A percentile compares a stretch with the other conserved stretches of the same genome.
Conservation (phyloP, 2,329 filamentous ascomycete species). For the Fusarium keratoplasticum region DNA sequence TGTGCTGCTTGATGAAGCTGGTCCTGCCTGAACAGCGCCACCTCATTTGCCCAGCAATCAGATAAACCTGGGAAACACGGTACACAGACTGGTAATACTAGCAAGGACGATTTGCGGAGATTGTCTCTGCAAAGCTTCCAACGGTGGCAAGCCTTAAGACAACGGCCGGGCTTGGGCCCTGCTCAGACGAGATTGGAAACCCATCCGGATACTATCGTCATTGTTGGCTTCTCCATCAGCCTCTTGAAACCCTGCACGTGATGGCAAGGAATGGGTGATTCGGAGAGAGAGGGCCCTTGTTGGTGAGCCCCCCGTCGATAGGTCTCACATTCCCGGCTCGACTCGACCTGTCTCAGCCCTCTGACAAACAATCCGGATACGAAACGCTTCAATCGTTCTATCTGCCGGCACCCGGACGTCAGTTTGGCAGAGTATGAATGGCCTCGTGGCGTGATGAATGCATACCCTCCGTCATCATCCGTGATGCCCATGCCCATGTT, state of each 20-base stretch:
- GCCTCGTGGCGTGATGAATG: slow-evolving; percentile 36
- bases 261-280: slow-evolving; percentile 8
- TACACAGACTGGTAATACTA: background rate
- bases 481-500: slow-evolving; percentile 36
- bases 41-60: slow-evolving; percentile 15
- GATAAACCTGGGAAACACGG: slow-evolving; percentile 5
- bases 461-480: slow-evolving; percentile 40
- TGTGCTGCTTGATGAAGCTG: slow-evolving; percentile 9
- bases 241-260: slow-evolving; percentile 18
- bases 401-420: slow-evolving; percentile 16
- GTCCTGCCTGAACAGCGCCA: slow-evolving; percentile 17
- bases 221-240: slow-evolving; percentile 6
- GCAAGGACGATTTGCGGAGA: background rate
- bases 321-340: slow-evolving; percentile 8
- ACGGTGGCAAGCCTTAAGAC: background rate
- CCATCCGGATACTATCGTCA: background rate
- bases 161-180: background rate
- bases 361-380: slow-evolving; percentile 23
- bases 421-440: slow-evolving; percentile 5
- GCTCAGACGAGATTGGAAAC: background rate
- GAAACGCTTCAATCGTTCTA: slow-evolving; percentile 15
- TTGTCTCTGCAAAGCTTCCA: background rate
- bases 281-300: background rate
- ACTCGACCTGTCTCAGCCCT: slow-evolving; percentile 17
- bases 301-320: slow-evolving; percentile 1